phyloP scores from a whole-genome alignment of 2,329 filamentous ascomycete genomes.

The Fusarium udum region DNA sequence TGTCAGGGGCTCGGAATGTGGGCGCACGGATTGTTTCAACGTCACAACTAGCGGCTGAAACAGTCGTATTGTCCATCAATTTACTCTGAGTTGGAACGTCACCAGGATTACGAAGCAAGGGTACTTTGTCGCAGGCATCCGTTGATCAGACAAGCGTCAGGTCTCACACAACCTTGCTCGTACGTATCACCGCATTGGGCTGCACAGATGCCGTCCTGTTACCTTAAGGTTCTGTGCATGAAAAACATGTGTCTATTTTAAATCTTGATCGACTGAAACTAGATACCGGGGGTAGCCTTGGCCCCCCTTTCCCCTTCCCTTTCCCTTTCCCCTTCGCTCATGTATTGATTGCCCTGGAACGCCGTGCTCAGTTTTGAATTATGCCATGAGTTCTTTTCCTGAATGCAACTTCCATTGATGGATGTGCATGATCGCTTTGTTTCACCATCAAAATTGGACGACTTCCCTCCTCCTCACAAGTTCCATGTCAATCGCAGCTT shows the following conservation, averaged over 20 bases:
- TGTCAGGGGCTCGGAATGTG: conserved; percentile 29
- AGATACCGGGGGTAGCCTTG: neutral
- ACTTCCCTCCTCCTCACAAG: neutral
- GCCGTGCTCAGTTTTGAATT: conserved; percentile 31
- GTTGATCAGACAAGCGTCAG: conserved; percentile 29
- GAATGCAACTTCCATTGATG: conserved; percentile 1
- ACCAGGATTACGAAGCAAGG: conserved; percentile 17
- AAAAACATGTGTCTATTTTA: conserved; percentile 26
- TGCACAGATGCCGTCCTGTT: neutral
- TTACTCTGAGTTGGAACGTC: conserved; percentile 2
- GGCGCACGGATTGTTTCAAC: conserved; percentile 42
- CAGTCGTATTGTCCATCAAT: conserved; percentile 22
- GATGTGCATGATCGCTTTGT: conserved; percentile 14
- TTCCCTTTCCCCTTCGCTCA: conserved; percentile 4
- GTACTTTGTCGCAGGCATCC: conserved; percentile 21
- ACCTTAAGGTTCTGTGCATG: conserved; percentile 6
- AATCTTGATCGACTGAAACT: conserved; percentile 20
- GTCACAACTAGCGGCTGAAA: conserved; percentile 39
- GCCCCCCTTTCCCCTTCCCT: no score
- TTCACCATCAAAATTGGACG: conserved; percentile 13
- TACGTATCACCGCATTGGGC: conserved; percentile 5
- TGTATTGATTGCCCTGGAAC: conserved; percentile 31
- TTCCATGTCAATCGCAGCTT: neutral
- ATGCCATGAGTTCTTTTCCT: conserved; percentile 11
- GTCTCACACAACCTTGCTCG: conserved; percentile 1